A percentile compares a stretch with the other conserved stretches of the same genome.
phyloP scores from a whole-genome alignment of 352 stramenopile genomes.

The Blastocystis hominis region DNA sequence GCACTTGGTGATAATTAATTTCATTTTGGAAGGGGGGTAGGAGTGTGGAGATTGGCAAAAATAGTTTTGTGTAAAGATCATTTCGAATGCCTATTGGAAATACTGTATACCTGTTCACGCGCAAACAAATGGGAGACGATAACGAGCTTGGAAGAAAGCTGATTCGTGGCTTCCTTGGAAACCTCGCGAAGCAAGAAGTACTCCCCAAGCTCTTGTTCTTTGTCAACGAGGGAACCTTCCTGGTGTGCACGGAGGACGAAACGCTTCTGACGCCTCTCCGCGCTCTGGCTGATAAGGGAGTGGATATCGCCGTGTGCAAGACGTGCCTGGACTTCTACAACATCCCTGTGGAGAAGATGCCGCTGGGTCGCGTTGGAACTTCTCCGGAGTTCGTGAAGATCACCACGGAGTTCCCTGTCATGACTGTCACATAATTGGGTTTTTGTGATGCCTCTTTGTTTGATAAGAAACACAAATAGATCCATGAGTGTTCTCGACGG shows the following conservation, averaged over 20 bases:
- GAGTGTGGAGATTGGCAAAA: not conserved
- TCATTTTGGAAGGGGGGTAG: too few species aligned
- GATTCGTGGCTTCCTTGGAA: too few species aligned
- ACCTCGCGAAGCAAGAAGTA: too few species aligned
- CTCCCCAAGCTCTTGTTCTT: slow-evolving; percentile 50
- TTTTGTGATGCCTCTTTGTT: not conserved
- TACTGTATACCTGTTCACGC: slow-evolving; percentile 29
- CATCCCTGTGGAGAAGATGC: not conserved
- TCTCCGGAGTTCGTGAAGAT: slow-evolving; percentile 48
- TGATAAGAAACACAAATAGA: not conserved
- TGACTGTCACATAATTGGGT: slow-evolving; percentile 40
- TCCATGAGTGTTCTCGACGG: not conserved
- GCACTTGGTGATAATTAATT: too few species aligned
- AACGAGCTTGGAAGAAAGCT: slow-evolving; percentile 33
- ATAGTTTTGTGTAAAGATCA: not conserved
- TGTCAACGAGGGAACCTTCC: slow-evolving; percentile 27
- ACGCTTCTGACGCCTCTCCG: slow-evolving; percentile 3
- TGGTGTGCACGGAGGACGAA: slow-evolving; percentile 28
- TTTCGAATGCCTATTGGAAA: slow-evolving; percentile 38
- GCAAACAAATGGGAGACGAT: slow-evolving; percentile 33
- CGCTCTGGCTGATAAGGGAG: not conserved
- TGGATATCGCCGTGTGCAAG: slow-evolving; percentile 50
- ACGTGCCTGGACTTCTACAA: slow-evolving; percentile 48
- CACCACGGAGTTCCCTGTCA: slow-evolving; percentile 5
- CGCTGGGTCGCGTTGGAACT: slow-evolving; percentile 38